phyloP scores from a whole-genome alignment of 805 yeast genomes.

The Saccharomycopsis capsularis region DNA sequence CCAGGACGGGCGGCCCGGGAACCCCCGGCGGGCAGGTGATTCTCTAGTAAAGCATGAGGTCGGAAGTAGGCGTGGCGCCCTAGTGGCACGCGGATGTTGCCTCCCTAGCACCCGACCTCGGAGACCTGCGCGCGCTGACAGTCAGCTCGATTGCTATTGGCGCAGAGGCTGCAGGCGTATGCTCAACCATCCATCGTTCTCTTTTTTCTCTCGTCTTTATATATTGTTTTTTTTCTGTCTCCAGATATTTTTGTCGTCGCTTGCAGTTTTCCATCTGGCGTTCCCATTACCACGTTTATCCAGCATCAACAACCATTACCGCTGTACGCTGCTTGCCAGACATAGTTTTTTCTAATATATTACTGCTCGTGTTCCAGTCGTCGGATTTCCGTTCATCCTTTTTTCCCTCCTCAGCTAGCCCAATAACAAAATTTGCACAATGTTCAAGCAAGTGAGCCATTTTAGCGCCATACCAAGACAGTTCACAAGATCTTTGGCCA shows the following conservation, averaged over 20 bases:
- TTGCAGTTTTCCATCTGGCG: neutral
- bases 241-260: neutral
- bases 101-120: conserved; percentile 4
- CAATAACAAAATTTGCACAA: neutral
- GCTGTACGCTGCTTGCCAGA: neutral
- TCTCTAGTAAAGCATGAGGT: too few relatives aligned
- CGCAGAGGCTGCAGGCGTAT: neutral
- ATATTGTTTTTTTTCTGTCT: neutral
- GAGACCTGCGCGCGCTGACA: neutral
- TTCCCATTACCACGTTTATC: neutral
- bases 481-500: conserved; percentile 29
- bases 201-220: neutral
- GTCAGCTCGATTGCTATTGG: neutral
- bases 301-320: neutral
- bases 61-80: too few relatives aligned
- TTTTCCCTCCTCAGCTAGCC: too few relatives aligned
- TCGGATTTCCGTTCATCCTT: too few relatives aligned
- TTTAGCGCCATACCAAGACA: conserved; percentile 3
- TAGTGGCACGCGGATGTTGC: too few relatives aligned
- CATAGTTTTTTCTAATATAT: too few relatives aligned
- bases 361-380: too few relatives aligned
- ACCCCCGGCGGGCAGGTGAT: neutral
- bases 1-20: neutral
- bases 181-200: neutral
- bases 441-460: conserved; percentile 6